phyloP scores from a whole-genome alignment of 2,329 filamentous ascomycete genomes.

The Botryotinia globosa region DNA sequence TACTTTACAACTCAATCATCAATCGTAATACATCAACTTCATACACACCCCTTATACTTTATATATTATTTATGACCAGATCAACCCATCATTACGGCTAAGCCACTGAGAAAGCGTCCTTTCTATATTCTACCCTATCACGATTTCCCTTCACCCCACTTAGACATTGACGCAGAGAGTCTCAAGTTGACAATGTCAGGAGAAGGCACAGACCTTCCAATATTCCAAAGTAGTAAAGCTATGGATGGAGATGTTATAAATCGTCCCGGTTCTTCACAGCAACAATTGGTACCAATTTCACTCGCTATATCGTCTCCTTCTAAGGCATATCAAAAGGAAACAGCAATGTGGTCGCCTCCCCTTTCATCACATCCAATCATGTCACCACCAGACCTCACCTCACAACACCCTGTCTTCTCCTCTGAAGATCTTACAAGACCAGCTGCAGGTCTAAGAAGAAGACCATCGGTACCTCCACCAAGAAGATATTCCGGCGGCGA shows the following conservation, averaged over 20 bases:
- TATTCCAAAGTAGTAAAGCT: background rate
- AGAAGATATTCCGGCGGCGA: constrained; percentile 12
- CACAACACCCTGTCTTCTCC: constrained; percentile 13
- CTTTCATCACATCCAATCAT: constrained; percentile 17
- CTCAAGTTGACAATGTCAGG: constrained; percentile 9
- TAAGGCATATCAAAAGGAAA: constrained; percentile 6
- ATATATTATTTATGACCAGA: background rate
- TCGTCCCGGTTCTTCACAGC: constrained; percentile 10
- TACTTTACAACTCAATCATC: constrained; percentile 7
- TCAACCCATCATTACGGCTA: background rate
- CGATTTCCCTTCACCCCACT: constrained; percentile 3
- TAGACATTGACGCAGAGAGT: constrained; percentile 7
- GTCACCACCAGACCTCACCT: background rate
- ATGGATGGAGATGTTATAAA: background rate
- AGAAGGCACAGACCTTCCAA: constrained; percentile 14
- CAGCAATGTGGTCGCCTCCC: constrained; percentile 13
- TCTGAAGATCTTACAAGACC: constrained; percentile 15
- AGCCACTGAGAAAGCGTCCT: background rate
- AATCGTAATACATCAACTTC: constrained; percentile 10
- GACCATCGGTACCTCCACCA: constrained; percentile 9
- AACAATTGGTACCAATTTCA: background rate
- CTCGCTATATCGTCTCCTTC: background rate
- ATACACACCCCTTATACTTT: background rate
- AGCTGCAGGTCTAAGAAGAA: constrained; percentile 7
- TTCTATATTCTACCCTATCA: constrained; percentile 10